These are phyloP conservation scores for Calocybe gangraenosa DNA, from an alignment of 768 basidiomycete genomes.

Conservation along the genomic window DNA sequence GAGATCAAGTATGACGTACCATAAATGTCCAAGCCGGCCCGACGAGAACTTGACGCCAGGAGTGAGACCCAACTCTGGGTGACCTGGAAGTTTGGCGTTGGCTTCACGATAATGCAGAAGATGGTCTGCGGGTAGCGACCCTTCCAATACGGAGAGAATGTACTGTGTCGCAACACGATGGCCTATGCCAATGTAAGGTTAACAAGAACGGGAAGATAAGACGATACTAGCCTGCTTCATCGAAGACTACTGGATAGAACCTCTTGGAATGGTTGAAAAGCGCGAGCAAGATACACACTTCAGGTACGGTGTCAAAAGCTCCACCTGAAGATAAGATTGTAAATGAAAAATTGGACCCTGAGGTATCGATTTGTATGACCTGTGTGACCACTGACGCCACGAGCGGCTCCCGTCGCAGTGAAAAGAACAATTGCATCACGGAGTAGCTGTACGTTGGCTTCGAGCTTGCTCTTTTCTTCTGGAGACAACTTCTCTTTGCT, in stretches of 20 bases:
- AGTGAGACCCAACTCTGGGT: slow-evolving; percentile 85
- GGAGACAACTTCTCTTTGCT: slow-evolving; percentile 53
- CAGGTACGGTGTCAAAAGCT: slow-evolving; percentile 76
- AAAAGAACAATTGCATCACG: slow-evolving; percentile 85
- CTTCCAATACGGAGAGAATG: slow-evolving; percentile 74
- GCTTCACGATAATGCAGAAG: slow-evolving; percentile 84
- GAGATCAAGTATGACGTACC: slow-evolving; percentile 34
- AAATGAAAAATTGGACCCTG: not conserved
- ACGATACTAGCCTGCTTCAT: slow-evolving; percentile 64
- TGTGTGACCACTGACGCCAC: slow-evolving; percentile 86
- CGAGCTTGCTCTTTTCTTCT: slow-evolving; percentile 57
- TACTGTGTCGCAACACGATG: slow-evolving; percentile 92
- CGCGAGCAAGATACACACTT: slow-evolving; percentile 74
- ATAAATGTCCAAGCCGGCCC: slow-evolving; percentile 89
- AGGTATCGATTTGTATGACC: too few species aligned
- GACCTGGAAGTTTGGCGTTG: slow-evolving; percentile 82
- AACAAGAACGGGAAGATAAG: not conserved
- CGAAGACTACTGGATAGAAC: slow-evolving; percentile 68
- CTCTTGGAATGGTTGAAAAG: slow-evolving; percentile 64
- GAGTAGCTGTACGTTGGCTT: slow-evolving; percentile 72
- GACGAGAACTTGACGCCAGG: slow-evolving; percentile 94
- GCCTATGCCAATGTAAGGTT: slow-evolving; percentile 36
- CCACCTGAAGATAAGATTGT: slow-evolving; percentile 39
- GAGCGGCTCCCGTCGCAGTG: slow-evolving; percentile 80
- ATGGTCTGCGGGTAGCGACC: slow-evolving; percentile 66